Percentiles rank a stretch among this genome's conserved stretches.
These are phyloP conservation scores for Arthrobotrys musiformis DNA, from an alignment of 2,329 filamentous ascomycete species.

Conservation along the genomic window DNA sequence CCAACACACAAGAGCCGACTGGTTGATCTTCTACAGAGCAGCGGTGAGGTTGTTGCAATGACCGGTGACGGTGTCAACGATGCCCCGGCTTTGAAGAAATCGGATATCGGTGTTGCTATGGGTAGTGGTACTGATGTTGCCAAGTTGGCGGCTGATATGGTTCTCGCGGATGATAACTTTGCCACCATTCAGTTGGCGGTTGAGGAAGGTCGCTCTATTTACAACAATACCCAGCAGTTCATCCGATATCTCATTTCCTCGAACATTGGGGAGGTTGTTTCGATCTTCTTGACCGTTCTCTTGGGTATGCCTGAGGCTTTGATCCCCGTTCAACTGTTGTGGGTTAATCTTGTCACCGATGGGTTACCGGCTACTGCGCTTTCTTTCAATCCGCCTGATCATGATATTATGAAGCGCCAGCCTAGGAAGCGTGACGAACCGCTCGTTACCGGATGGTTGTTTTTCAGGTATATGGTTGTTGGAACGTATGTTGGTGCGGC, in stretches of 20 bases:
- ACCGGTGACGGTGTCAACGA: slow-evolving; percentile 99
- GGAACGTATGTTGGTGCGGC: slow-evolving; percentile 93
- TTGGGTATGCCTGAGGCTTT: slow-evolving; percentile 97
- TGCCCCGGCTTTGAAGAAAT: slow-evolving; percentile 96
- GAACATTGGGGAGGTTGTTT: slow-evolving; percentile 98
- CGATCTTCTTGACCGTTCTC: slow-evolving; percentile 96
- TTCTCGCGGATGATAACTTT: slow-evolving; percentile 98
- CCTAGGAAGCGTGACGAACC: slow-evolving; percentile 92
- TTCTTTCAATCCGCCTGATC: slow-evolving; percentile 97
- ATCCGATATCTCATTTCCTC: slow-evolving; percentile 99
- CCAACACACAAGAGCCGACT: slow-evolving; percentile 97
- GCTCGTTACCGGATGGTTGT: slow-evolving; percentile 93
- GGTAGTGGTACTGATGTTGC: slow-evolving; percentile 97
- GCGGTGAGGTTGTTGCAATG: slow-evolving; percentile 97
- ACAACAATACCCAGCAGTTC: slow-evolving; percentile 99
- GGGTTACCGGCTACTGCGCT: slow-evolving; percentile 94
- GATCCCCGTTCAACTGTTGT: slow-evolving; percentile 95
- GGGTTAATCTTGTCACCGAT: slow-evolving; percentile 98
- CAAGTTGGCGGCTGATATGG: slow-evolving; percentile 97
- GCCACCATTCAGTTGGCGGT: slow-evolving; percentile 96
- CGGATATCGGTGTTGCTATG: slow-evolving; percentile 99
- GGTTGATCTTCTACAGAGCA: slow-evolving; percentile 91
- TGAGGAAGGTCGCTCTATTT: slow-evolving; percentile 96
- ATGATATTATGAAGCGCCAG: slow-evolving; percentile 94
- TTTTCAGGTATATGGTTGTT: slow-evolving; percentile 97